phyloP scores from a whole-genome alignment of 192 early-diverging fungal species.

The Backusella westeae region DNA sequence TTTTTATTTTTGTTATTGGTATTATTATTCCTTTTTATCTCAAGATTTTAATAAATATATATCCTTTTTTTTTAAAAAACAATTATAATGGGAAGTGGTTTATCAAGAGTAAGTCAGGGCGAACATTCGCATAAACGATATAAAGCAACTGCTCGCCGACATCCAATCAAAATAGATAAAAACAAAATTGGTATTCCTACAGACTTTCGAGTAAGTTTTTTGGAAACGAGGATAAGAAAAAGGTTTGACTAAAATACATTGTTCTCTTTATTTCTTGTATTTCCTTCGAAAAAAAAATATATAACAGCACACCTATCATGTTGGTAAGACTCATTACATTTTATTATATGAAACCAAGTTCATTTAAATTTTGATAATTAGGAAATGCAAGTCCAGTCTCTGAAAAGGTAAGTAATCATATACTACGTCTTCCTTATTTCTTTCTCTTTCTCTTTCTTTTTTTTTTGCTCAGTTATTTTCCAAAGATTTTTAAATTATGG shows the following conservation, averaged over 20 bases:
- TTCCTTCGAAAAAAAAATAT: neutral
- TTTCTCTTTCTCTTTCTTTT: neutral
- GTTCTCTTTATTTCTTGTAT: neutral
- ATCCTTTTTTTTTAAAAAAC: neutral
- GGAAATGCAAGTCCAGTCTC: constrained; percentile 4
- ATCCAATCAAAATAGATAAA: constrained; percentile 9
- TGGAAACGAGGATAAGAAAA: neutral
- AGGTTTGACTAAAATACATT: neutral
- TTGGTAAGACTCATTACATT: neutral
- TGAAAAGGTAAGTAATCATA: neutral
- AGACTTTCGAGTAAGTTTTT: constrained; percentile 17
- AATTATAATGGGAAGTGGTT: constrained; percentile 6
- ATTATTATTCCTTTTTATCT: neutral
- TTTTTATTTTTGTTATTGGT: neutral
- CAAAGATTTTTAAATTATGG: neutral
- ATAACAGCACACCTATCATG: constrained; percentile 15
- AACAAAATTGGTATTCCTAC: constrained; percentile 11
- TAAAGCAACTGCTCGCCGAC: neutral
- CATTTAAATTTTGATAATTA: neutral
- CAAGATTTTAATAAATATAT: neutral
- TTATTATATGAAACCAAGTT: neutral
- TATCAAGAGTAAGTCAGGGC: constrained; percentile 16
- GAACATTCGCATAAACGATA: constrained; percentile 6
- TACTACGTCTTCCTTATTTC: neutral
- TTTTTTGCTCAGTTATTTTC: neutral